phyloP scores from a whole-genome alignment of 2,329 filamentous ascomycete species.

The Pseudopyricularia javanii region DNA sequence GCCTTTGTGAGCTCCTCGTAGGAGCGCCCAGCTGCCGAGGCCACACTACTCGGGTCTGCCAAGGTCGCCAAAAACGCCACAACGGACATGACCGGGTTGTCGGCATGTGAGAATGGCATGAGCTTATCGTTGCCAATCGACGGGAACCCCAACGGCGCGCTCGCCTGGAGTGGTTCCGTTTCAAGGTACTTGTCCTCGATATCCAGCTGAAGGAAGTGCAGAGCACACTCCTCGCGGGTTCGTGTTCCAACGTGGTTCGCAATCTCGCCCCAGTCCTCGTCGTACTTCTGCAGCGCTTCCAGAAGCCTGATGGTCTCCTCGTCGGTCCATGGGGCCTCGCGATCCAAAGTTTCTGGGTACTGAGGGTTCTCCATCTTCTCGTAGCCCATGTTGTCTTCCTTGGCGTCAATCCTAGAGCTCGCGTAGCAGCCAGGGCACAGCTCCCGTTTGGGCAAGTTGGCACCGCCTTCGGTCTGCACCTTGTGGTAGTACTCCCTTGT shows the following conservation, averaged over 20 bases:
- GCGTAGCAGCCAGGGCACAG: conserved; percentile 85
- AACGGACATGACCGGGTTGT: conserved; percentile 95
- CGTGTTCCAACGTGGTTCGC: conserved; percentile 85
- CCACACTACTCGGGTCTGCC: conserved; percentile 79
- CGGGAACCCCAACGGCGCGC: conserved; percentile 43
- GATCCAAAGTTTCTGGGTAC: conserved; percentile 66
- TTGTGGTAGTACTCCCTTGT: conserved; percentile 50
- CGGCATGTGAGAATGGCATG: conserved; percentile 79
- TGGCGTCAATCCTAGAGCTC: conserved; percentile 70
- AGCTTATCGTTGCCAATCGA: conserved; percentile 65
- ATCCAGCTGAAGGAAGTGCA: conserved; percentile 91
- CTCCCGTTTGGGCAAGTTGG: conserved; percentile 63
- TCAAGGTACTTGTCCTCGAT: conserved; percentile 97
- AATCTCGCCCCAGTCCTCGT: conserved; percentile 92
- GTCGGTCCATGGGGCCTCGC: conserved; percentile 83
- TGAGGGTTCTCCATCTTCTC: conserved; percentile 80
- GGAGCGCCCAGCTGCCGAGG: conserved; percentile 78
- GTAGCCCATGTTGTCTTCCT: conserved; percentile 70
- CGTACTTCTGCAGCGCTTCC: conserved; percentile 83
- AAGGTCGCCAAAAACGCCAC: conserved; percentile 88
- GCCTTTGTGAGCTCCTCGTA: conserved; percentile 75
- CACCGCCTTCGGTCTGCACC: conserved; percentile 31
- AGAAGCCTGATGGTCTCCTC: conserved; percentile 79
- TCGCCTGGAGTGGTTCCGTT: conserved; percentile 43
- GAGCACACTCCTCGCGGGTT: conserved; percentile 87